Evolutionary conservation across 1,139 yeast genomes (phyloP).

Genomic region (Taphrina deformans): DNA sequence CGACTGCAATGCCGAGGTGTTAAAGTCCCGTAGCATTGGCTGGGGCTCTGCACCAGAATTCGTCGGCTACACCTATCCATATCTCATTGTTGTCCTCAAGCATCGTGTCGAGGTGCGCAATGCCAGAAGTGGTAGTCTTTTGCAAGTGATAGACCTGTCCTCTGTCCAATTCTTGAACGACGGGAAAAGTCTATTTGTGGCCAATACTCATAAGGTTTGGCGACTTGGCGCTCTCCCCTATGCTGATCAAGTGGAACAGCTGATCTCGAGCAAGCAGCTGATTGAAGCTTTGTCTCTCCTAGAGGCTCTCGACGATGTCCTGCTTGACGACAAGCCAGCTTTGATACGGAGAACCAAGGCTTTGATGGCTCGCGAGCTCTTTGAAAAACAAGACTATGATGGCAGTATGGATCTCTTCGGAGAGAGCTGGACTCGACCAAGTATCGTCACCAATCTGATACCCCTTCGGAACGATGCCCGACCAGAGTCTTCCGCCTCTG

Average conservation of each 20-base stretch:
- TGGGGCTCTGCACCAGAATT: conserved; percentile 42
- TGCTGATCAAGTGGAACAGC: conserved; percentile 45
- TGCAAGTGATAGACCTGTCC: conserved; percentile 37
- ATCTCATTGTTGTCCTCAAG: conserved; percentile 42
- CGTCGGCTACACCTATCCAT: conserved; percentile 45
- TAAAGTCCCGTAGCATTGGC: conserved; percentile 38
- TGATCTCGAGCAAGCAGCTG: conserved; percentile 40
- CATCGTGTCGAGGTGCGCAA: conserved; percentile 37
- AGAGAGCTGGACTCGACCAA: conserved; percentile 61
- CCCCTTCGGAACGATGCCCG: conserved; percentile 44
- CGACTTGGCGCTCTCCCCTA: conserved; percentile 41
- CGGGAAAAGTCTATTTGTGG: conserved; percentile 40
- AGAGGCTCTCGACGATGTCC: conserved; percentile 45
- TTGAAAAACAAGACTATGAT: conserved; percentile 45
- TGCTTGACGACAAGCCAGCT: conserved; percentile 45
- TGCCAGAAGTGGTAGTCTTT: conserved; percentile 34
- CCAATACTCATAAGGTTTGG: conserved; percentile 42
- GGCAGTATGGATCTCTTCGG: conserved; percentile 53
- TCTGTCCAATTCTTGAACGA: conserved; percentile 35
- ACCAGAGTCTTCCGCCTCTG: conserved; percentile 42
- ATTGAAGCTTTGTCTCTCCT: conserved; percentile 53
- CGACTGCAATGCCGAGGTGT: conserved; percentile 39
- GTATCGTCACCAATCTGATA: conserved; percentile 51
- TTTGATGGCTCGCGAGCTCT: conserved; percentile 48
- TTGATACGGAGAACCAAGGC: conserved; percentile 53